phyloP scores from a whole-genome alignment of 768 basidiomycete genomes.

The Pulveroboletus sp. region DNA sequence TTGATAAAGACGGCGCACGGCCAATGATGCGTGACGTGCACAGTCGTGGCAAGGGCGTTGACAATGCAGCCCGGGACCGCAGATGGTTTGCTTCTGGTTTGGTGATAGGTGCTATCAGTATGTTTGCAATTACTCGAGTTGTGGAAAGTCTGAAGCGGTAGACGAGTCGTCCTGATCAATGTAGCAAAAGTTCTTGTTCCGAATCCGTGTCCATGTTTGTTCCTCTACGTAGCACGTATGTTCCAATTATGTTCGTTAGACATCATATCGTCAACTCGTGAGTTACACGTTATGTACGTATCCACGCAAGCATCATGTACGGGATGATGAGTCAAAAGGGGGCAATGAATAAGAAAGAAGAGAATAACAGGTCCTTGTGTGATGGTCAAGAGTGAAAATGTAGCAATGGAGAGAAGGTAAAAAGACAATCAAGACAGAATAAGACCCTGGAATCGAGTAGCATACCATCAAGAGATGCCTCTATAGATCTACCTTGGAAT shows the following conservation, averaged over 20 bases:
- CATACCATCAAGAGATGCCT: slow-evolving; percentile 5
- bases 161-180: neutral
- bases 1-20: slow-evolving; percentile 12
- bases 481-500: slow-evolving; percentile 9
- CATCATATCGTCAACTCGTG: slow-evolving; percentile 20
- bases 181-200: too few relatives aligned
- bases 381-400: slow-evolving; percentile 6
- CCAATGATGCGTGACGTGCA: slow-evolving; percentile 10
- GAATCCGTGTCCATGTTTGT: too few relatives aligned
- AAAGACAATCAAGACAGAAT: neutral
- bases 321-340: neutral
- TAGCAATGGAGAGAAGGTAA: neutral
- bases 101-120: slow-evolving; percentile 11
- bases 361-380: slow-evolving; percentile 8
- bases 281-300: slow-evolving; percentile 22
- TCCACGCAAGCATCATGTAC: slow-evolving; percentile 12
- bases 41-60: neutral
- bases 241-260: slow-evolving; percentile 2
- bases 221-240: too few relatives aligned
- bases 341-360: too few relatives aligned
- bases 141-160: neutral
- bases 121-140: slow-evolving; percentile 6
- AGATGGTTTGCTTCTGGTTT: slow-evolving; percentile 21
- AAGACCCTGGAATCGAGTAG: too few relatives aligned
- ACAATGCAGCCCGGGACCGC: neutral